phyloP scores from a whole-genome alignment of 108 stramenopile species.

The Cyclotella distinguenda region DNA sequence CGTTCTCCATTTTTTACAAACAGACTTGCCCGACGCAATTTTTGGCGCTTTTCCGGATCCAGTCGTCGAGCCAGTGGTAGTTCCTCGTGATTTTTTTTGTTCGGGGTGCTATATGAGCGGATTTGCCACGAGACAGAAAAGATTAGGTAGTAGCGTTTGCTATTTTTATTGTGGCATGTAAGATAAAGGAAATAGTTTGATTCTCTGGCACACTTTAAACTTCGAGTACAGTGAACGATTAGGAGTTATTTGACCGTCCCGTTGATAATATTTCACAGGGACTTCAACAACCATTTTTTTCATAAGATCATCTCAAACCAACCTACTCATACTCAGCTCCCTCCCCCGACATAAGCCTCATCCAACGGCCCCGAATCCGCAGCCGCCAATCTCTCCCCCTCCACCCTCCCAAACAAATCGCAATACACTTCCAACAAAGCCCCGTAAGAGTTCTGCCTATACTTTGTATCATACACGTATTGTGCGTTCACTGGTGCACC shows the following conservation, averaged over 20 bases:
- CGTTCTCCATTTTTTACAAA: slow-evolving; percentile 27
- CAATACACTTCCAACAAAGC: slow-evolving; percentile 60
- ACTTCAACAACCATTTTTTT: too few relatives aligned
- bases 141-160: too few relatives aligned
- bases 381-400: slow-evolving; percentile 65
- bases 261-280: too few relatives aligned
- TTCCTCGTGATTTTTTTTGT: not conserved
- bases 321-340: slow-evolving; percentile 47
- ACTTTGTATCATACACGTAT: slow-evolving; percentile 84
- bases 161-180: too few relatives aligned
- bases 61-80: slow-evolving; percentile 1
- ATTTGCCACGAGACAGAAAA: too few relatives aligned
- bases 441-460: slow-evolving; percentile 67
- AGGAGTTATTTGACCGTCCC: too few relatives aligned
- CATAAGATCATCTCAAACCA: not conserved
- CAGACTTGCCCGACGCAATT: slow-evolving; percentile 32
- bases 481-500: slow-evolving; percentile 78
- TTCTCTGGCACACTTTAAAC: too few relatives aligned
- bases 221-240: too few relatives aligned
- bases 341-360: slow-evolving; percentile 88
- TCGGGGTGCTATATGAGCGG: not conserved
- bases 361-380: slow-evolving; percentile 81
- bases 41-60: slow-evolving; percentile 30
- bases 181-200: too few relatives aligned
- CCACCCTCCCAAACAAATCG: slow-evolving; percentile 53